A percentile compares a stretch with the other conserved stretches of the same genome.
Conservation (phyloP, 805 yeast genomes). For the Yarrowia porcina region DNA sequence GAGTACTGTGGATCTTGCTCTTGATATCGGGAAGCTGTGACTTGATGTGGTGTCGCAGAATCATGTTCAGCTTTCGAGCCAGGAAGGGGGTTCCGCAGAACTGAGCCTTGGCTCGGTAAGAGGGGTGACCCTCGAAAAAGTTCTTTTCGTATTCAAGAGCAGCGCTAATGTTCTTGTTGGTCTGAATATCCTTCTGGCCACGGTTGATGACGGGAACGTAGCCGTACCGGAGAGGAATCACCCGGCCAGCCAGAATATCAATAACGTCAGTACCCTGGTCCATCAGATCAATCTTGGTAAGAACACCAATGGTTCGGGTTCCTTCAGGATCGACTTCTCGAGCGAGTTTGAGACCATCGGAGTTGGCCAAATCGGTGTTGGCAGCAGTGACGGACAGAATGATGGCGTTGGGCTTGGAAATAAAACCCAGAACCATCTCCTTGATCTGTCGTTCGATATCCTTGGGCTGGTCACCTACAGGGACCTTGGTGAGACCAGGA, state of each 20-base stretch:
- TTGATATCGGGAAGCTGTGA: slow-evolving; percentile 90
- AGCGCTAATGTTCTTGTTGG: slow-evolving; percentile 78
- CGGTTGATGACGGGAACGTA: slow-evolving; percentile 96
- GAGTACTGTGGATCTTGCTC: slow-evolving; percentile 78
- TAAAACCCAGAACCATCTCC: slow-evolving; percentile 88
- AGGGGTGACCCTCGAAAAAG: slow-evolving; percentile 82
- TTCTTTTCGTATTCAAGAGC: slow-evolving; percentile 79
- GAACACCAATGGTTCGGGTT: slow-evolving; percentile 87
- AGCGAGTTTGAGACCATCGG: slow-evolving; percentile 93
- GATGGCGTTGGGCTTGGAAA: slow-evolving; percentile 93
- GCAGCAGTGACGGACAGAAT: slow-evolving; percentile 94
- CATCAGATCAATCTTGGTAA: slow-evolving; percentile 96
- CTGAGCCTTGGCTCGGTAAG: slow-evolving; percentile 86
- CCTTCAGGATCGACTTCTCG: slow-evolving; percentile 99
- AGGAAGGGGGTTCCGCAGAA: slow-evolving; percentile 96
- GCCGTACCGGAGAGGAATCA: slow-evolving; percentile 92
- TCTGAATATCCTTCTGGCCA: slow-evolving; percentile 94
- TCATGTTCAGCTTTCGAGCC: slow-evolving; percentile 87
- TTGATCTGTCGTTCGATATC: slow-evolving; percentile 93
- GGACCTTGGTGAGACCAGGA: slow-evolving; percentile 97
- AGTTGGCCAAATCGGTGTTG: slow-evolving; percentile 93
- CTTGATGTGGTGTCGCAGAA: slow-evolving; percentile 85
- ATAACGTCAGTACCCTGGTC: slow-evolving; percentile 97
- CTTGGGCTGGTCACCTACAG: slow-evolving; percentile 98
- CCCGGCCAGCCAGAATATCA: slow-evolving; percentile 92